A percentile compares a stretch with the other conserved stretches of the same genome.
These are phyloP conservation scores for Glaciozyma antarctica DNA, from an alignment of 768 basidiomycete genomes.

Conservation along the genomic window DNA sequence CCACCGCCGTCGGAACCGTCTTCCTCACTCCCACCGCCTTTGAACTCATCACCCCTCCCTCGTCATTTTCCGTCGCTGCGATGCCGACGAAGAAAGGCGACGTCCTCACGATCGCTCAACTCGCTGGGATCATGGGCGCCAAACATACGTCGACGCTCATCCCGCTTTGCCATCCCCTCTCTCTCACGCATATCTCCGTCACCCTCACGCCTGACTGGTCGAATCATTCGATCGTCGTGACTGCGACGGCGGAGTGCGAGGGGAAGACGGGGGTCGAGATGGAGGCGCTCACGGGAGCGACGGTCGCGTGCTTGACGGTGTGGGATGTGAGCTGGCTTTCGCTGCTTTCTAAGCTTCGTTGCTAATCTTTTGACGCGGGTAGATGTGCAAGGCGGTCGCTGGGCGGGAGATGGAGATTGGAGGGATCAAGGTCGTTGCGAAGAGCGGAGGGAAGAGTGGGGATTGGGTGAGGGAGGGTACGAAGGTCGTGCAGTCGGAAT, in stretches of 20 bases:
- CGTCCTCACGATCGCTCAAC: conserved; percentile 45
- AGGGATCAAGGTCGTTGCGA: conserved; percentile 54
- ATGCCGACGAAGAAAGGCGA: conserved; percentile 37
- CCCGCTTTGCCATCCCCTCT: conserved; percentile 78
- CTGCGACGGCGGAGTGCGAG: conserved; percentile 60
- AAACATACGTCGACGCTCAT: conserved; percentile 76
- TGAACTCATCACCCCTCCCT: conserved; percentile 47
- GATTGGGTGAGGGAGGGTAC: conserved; percentile 46
- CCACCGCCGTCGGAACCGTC: conserved; percentile 68
- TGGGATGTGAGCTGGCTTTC: conserved; percentile 61
- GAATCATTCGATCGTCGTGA: conserved; percentile 37
- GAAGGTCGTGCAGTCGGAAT: too few species aligned
- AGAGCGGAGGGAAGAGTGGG: conserved; percentile 65
- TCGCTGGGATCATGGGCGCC: conserved; percentile 78
- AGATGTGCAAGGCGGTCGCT: conserved; percentile 63
- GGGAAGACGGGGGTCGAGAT: conserved; percentile 85
- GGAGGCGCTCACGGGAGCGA: conserved; percentile 82
- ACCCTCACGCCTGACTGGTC: conserved; percentile 44
- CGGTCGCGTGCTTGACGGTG: conserved; percentile 64
- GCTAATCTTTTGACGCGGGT: too few species aligned
- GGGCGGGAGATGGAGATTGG: conserved; percentile 78
- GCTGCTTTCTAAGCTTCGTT: too few species aligned
- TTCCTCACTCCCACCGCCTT: conserved; percentile 58
- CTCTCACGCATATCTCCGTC: conserved; percentile 61
- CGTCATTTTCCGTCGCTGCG: neutral